Evolutionary conservation across 148 eudicot species (phyloP), one percentile per base, ranked within the genome.

Genomic region (Amaranthus hypochondriacus): DNA sequence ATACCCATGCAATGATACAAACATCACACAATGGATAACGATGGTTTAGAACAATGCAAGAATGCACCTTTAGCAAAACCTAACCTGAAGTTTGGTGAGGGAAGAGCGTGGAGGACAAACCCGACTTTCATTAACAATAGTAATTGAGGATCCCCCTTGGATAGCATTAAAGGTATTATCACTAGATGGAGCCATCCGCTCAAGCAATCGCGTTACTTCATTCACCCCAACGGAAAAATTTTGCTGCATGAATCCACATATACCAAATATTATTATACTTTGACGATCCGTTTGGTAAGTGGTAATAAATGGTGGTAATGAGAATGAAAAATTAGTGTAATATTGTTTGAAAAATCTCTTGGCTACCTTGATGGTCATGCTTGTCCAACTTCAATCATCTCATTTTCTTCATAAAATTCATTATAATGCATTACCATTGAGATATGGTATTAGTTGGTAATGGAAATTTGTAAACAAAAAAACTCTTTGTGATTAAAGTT

Each of bases 171-270:
- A 53, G 48, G 82, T 56, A 18, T 67, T 76, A 77, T 48, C 72
- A 56, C 63, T 9, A 57, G 65, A 53, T 4, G 86, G 81, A 5
- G 82, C 84, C 92, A 85, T 85, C 52, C 92, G 81, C 77, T 94
- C 93, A 58, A 94, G 98, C 52, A 83, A 76, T 53, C 97, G 89
- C 0, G 98, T 94, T 54, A 94, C 97, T 75, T 94, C 97, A 73
- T 94, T 94, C 46, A 94, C 84, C 58, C 98, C 98, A 0, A 92
- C 72, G 9, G 90, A 88, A 77, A 92, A 94, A 12, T 85, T 93
- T 81, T 86, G 87, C 96, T 92, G 77, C 74, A 50, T 43, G 39
- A 21, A 62, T 47, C 42, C 18, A 70, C 48, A 15, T 57, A 72
- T 15, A 18, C 18, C 70, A 77, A 55, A 62, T 28, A 48, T 0